These are phyloP conservation scores for Camellia oleifera DNA, from an alignment of 179 eudicot species.

Conservation along the genomic window DNA sequence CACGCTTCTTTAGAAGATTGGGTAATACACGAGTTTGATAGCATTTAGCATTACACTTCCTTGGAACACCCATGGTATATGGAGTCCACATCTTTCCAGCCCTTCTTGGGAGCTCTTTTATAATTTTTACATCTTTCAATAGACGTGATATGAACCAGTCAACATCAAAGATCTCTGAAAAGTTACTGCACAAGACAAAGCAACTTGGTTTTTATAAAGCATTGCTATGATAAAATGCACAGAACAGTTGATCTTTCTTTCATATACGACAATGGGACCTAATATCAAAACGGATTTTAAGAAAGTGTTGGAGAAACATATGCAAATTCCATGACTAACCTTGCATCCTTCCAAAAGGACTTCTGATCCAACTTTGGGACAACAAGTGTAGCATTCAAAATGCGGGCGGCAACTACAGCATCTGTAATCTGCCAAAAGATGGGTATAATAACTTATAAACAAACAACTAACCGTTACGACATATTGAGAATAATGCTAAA, in stretches of 20 bases:
- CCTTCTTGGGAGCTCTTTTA: constrained; percentile 68
- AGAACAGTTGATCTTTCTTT: background rate
- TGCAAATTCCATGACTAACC: constrained; percentile 41
- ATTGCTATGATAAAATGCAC: constrained; percentile 1
- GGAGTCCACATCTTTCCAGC: constrained; percentile 54
- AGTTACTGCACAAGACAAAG: constrained; percentile 62
- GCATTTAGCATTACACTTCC: constrained; percentile 86
- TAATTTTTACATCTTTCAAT: constrained; percentile 67
- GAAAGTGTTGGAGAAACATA: constrained; percentile 12
- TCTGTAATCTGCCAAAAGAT: constrained; percentile 69
- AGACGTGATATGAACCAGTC: constrained; percentile 75
- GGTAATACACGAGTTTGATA: constrained; percentile 75
- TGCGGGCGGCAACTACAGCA: constrained; percentile 98
- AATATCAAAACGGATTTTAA: background rate
- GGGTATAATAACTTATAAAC: background rate
- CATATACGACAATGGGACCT: background rate
- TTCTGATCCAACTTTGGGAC: constrained; percentile 91
- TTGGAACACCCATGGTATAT: constrained; percentile 81
- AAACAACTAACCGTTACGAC: background rate
- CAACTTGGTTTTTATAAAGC: background rate
- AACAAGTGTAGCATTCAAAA: constrained; percentile 86
- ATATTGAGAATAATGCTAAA: background rate
- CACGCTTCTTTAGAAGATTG: constrained; percentile 78
- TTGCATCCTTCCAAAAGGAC: constrained; percentile 95
- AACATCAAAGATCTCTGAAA: constrained; percentile 84